Base-by-base conservation (phyloP, 2,329 filamentous ascomycete species). In the Exophiala oligosperma region DNA sequence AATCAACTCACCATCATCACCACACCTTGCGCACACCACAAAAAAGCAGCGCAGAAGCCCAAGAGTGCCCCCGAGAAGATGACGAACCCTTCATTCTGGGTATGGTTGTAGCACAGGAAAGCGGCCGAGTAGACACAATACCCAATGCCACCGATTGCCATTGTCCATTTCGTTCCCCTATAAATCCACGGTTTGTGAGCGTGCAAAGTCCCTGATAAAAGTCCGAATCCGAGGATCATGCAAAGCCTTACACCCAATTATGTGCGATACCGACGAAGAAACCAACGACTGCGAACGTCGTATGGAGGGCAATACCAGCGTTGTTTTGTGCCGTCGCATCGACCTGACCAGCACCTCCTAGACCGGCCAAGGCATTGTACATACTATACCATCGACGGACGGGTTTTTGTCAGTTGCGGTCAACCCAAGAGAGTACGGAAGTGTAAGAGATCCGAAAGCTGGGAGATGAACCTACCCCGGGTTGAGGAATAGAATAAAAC, bases 401-500 rank as follows among this genome's bases (percentile, higher is more conserved):
- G 7, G 17, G 17, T 17, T 9, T 35, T 2, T 35, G 32, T 35
- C 32, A 35, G 32, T 35, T 11, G 8, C 32, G 17, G 17, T 17
- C 1, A 17, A 35, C 8, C 9, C 9, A 9, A 35, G 32, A 35
- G 32, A 9, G 6, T 6, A 35, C 2, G 7, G 7, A 35, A 9
- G 32, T 11, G 2, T 6, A 9, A 35, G 9, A 9, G 11, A 35
- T 35, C 6, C 32, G 32, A 35, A 35, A 9, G 6, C 2, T 35
- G 17, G 12, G 43, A 17, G 4, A 2, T n/a, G n/a, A 32, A 91
- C 79, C 74, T 91, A 89, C 46, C 86, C 86, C 0, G 87, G 87
- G 69, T 86, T 89, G 59, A 89, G 71, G 77, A 89, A 88, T 69
- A 85, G 88, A 49, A 89, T 85, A 60, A 88, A 79, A 24, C 85